Percentiles rank a stretch among this genome's conserved stretches.
Evolutionary conservation across 176 grass and related monocot species (phyloP).

Genomic region (Leersia perrieri): DNA sequence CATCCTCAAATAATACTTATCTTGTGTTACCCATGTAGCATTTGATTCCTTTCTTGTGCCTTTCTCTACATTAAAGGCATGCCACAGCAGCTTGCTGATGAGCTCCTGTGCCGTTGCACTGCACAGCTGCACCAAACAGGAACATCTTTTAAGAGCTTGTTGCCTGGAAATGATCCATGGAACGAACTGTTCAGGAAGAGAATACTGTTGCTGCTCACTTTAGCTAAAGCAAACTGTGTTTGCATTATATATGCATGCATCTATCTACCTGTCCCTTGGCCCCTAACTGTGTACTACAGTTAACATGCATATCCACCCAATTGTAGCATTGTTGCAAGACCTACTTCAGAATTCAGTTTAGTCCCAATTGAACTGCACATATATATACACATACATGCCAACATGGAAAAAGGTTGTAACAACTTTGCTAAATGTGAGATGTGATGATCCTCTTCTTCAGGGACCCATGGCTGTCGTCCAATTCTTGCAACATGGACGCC

Average conservation of each 20-base stretch:
- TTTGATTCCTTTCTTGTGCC: conserved; percentile 33
- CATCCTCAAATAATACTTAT: background rate
- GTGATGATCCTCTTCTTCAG: conserved; percentile 41
- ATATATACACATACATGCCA: background rate
- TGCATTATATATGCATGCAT: conserved; percentile 3
- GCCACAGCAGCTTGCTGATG: background rate
- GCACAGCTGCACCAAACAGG: conserved; percentile 34
- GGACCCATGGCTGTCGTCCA: conserved; percentile 71
- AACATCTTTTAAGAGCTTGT: conserved; percentile 44
- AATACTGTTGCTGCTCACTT: conserved; percentile 38
- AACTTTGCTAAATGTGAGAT: conserved; percentile 23
- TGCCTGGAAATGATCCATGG: conserved; percentile 54
- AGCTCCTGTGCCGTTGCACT: conserved; percentile 30
- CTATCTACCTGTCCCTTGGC: background rate
- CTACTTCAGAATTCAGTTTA: conserved; percentile 30
- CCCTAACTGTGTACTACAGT: background rate
- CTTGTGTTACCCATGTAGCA: background rate
- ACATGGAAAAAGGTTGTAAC: conserved; percentile 21
- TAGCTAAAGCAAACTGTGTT: conserved; percentile 34
- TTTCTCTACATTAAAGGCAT: conserved; percentile 4
- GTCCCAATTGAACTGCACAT: background rate
- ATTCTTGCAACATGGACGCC: conserved; percentile 71
- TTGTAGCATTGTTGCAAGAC: conserved; percentile 1
- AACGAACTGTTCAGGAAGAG: conserved; percentile 36
- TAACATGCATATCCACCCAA: background rate